These are phyloP conservation scores for Striga hermonthica DNA, from an alignment of 305 asterid species.

Conservation along the genomic window DNA sequence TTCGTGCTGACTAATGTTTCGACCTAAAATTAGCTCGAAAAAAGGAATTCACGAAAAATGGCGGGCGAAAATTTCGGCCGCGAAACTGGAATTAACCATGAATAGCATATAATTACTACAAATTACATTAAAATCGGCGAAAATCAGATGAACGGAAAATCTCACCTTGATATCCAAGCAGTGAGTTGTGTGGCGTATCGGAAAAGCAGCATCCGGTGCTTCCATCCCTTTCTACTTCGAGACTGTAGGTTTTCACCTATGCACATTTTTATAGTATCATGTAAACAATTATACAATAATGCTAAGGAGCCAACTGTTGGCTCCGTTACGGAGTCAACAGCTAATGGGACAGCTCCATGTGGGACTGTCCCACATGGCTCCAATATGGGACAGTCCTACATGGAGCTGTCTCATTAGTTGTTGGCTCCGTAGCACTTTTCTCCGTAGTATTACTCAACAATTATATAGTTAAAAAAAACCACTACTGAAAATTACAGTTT, in stretches of 20 bases:
- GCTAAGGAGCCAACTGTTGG: too few species aligned
- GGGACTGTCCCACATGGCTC: too few species aligned
- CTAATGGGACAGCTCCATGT: too few species aligned
- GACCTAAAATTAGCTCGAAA: conserved; percentile 8
- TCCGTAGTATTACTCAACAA: too few species aligned
- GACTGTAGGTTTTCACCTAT: not conserved
- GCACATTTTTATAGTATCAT: too few species aligned
- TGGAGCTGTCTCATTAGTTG: too few species aligned
- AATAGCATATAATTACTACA: not conserved
- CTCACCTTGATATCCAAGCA: conserved; percentile 54
- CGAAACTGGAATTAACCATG: not conserved
- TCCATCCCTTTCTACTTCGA: conserved; percentile 39
- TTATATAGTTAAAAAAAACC: too few species aligned
- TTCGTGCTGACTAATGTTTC: not conserved
- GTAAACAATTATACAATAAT: too few species aligned
- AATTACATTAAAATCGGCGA: conserved; percentile 7
- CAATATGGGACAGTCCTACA: too few species aligned
- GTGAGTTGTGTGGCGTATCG: conserved; percentile 47
- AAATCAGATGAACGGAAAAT: conserved; percentile 14
- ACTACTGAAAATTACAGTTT: too few species aligned
- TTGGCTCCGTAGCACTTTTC: too few species aligned
- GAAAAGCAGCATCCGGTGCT: conserved; percentile 38
- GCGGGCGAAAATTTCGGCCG: not conserved
- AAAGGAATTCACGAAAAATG: not conserved
- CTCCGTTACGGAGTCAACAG: too few species aligned